A percentile compares a stretch with the other conserved stretches of the same genome.
phyloP scores from a whole-genome alignment of 1,139 yeast genomes.

The Geotrichum fermentans region DNA sequence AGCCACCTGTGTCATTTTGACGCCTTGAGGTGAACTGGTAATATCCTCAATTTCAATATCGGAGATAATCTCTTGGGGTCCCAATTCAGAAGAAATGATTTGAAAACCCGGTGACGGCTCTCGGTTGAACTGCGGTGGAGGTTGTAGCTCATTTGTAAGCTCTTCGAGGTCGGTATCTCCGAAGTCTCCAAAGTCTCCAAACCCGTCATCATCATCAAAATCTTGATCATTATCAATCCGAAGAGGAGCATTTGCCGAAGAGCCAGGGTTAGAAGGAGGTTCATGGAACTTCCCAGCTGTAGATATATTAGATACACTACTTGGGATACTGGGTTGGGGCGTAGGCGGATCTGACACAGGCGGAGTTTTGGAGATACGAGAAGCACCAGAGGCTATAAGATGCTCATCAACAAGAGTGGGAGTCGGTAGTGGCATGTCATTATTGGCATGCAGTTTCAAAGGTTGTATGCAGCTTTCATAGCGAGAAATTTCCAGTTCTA shows the following conservation, averaged over 20 bases:
- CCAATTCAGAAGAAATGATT: conserved; percentile 7
- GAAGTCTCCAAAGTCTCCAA: neutral
- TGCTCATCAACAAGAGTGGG: neutral
- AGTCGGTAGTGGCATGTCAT: neutral
- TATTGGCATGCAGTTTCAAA: neutral
- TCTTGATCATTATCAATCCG: conserved; percentile 5
- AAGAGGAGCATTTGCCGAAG: neutral
- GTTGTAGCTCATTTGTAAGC: neutral
- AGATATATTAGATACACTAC: no score
- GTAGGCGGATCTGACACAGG: no score
- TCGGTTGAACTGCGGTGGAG: neutral
- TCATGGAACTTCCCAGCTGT: no score
- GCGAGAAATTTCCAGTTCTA: conserved; percentile 1
- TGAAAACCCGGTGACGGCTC: conserved; percentile 11
- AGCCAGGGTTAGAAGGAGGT: neutral
- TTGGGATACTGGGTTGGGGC: no score
- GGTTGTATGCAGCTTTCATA: conserved; percentile 3
- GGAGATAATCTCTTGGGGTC: neutral
- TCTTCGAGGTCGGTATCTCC: neutral
- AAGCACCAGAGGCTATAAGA: no score
- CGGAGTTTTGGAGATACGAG: no score
- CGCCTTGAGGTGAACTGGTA: conserved; percentile 18
- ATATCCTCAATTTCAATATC: conserved; percentile 11
- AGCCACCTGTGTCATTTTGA: conserved; percentile 9
- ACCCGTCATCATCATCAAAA: conserved; percentile 11